phyloP scores from a whole-genome alignment of 805 yeast species.

The Sungouiozyma ichnusensis region DNA sequence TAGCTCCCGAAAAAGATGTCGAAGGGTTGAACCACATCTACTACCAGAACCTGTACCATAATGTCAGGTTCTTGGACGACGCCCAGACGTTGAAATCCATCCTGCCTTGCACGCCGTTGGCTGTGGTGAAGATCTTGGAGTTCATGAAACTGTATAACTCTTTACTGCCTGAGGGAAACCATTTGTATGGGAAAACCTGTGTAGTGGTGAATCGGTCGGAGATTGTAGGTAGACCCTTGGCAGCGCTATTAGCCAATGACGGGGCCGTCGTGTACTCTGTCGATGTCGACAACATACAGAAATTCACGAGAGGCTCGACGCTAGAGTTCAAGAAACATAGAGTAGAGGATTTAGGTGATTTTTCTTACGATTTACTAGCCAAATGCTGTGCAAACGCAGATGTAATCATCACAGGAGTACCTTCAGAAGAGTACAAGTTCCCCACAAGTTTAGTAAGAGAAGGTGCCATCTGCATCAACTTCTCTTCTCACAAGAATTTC shows the following conservation, averaged over 20 bases:
- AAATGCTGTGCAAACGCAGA: constrained; percentile 68
- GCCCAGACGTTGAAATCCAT: constrained; percentile 69
- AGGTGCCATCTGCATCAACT: constrained; percentile 87
- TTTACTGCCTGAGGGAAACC: constrained; percentile 76
- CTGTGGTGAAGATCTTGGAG: constrained; percentile 87
- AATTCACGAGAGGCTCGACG: constrained; percentile 90
- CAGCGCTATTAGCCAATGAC: constrained; percentile 91
- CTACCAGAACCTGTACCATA: constrained; percentile 91
- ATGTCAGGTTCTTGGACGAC: constrained; percentile 79
- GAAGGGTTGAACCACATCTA: constrained; percentile 89
- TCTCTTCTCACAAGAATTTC: constrained; percentile 83
- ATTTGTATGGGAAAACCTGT: constrained; percentile 85
- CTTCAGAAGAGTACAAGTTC: constrained; percentile 71
- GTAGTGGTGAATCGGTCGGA: constrained; percentile 90
- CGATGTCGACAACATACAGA: constrained; percentile 78
- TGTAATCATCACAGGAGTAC: constrained; percentile 94
- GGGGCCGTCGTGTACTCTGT: constrained; percentile 94
- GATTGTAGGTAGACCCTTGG: constrained; percentile 94
- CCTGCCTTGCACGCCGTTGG: constrained; percentile 93
- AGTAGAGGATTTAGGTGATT: constrained; percentile 47
- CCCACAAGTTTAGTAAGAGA: constrained; percentile 70
- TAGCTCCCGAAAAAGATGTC: constrained; percentile 85
- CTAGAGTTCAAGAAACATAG: constrained; percentile 71
- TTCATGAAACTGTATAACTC: constrained; percentile 79
- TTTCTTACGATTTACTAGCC: constrained; percentile 37